A percentile compares a stretch with the other conserved stretches of the same genome.
Evolutionary conservation across 768 basidiomycete species (phyloP).

Genomic region (Fomitopsis pulvina): DNA sequence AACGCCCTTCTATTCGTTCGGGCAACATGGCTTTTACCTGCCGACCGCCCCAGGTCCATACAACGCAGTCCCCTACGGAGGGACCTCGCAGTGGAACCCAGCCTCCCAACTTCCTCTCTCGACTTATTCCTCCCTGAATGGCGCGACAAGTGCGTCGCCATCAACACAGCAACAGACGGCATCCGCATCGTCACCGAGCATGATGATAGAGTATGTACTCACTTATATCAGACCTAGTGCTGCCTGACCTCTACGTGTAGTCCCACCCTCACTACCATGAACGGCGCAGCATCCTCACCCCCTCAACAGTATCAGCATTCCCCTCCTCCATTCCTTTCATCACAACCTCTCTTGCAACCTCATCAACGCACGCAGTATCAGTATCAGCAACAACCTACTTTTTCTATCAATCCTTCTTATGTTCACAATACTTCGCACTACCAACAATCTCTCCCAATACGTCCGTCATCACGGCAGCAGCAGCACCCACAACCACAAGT

Average conservation of each 20-base stretch:
- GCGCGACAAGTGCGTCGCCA: constrained; percentile 45
- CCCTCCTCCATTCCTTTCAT: constrained; percentile 25
- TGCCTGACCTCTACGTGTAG: constrained; percentile 27
- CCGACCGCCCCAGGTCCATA: constrained; percentile 38
- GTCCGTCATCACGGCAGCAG: constrained; percentile 11
- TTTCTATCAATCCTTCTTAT: constrained; percentile 34
- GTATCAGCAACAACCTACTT: constrained; percentile 29
- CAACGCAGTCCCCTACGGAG: constrained; percentile 48
- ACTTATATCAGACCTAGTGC: neutral
- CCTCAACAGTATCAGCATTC: constrained; percentile 37
- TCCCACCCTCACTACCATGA: constrained; percentile 54
- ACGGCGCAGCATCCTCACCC: constrained; percentile 37
- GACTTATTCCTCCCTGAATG: constrained; percentile 71
- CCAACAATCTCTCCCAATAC: constrained; percentile 26
- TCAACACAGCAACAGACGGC: constrained; percentile 14
- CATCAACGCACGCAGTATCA: constrained; percentile 30
- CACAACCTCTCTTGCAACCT: constrained; percentile 29
- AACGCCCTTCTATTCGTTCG: constrained; percentile 30
- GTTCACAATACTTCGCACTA: constrained; percentile 22
- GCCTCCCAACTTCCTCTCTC: constrained; percentile 51
- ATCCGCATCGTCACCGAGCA: constrained; percentile 25
- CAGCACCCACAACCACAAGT: constrained; percentile 27
- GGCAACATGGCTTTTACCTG: constrained; percentile 30
- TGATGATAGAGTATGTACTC: constrained; percentile 68
- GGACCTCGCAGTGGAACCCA: constrained; percentile 38